Evolutionary conservation across 2,329 filamentous ascomycete species (phyloP).

Genomic region (Parastagonospora nodorum): DNA sequence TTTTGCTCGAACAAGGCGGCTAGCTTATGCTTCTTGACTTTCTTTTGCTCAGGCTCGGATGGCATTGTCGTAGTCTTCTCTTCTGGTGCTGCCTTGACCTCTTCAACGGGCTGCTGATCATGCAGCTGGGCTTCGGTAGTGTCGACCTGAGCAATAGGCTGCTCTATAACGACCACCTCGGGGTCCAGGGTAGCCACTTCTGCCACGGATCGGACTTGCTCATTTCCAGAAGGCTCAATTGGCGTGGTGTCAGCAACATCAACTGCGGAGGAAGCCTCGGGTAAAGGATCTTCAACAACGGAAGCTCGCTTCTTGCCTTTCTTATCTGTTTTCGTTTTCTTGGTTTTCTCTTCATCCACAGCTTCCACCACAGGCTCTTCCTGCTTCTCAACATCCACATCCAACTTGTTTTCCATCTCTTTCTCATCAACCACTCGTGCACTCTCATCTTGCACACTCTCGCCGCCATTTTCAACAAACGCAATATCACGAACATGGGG

Average conservation of each 20-base stretch:
- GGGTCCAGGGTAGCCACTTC: background rate
- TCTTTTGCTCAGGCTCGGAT: conserved; percentile 27
- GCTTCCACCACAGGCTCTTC: conserved; percentile 7
- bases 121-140: background rate
- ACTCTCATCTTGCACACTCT: conserved; percentile 5
- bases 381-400: background rate
- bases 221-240: background rate
- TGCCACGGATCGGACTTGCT: background rate
- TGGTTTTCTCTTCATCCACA: conserved; percentile 9
- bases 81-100: background rate
- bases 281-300: conserved; percentile 10
- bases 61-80: conserved; percentile 6
- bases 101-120: background rate
- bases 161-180: conserved; percentile 4
- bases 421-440: conserved; percentile 1
- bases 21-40: conserved; percentile 29
- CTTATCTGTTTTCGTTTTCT: conserved; percentile 22
- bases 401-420: conserved; percentile 1
- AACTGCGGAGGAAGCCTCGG: conserved; percentile 5
- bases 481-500: conserved; percentile 29
- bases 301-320: conserved; percentile 20
- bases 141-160: background rate
- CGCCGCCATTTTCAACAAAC: conserved; percentile 27
- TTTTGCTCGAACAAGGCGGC: conserved; percentile 19
- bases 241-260: background rate